Conservation (phyloP, 345 rosid genomes). For the Ceriops tagal region DNA sequence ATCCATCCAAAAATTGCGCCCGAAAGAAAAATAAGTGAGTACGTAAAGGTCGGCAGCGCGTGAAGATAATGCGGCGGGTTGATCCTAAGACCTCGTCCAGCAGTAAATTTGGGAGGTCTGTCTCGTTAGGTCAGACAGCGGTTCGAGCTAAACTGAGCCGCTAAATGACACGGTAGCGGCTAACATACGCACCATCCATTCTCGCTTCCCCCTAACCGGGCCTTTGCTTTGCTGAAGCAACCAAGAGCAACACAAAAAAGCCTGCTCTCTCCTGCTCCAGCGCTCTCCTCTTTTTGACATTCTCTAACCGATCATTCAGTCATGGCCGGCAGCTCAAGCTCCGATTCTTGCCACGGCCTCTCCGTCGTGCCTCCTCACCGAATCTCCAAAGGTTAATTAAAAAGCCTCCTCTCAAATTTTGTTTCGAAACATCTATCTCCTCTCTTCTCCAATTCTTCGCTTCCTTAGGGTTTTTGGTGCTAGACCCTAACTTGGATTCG, state of each 20-base stretch:
- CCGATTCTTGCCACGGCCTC: slow-evolving; percentile 49
- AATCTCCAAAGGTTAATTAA: slow-evolving; percentile 67
- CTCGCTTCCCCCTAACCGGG: no score
- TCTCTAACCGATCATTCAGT: slow-evolving; percentile 38
- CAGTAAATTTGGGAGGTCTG: no score
- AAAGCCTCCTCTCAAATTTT: neutral
- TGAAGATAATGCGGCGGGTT: no score
- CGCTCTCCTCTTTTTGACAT: neutral
- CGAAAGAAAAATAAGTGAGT: no score
- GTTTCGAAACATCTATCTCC: neutral
- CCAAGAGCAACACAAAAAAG: slow-evolving; percentile 2
- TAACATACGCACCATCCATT: no score
- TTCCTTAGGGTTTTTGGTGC: neutral
- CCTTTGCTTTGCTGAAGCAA: no score
- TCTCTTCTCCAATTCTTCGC: slow-evolving; percentile 5
- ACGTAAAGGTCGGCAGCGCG: no score
- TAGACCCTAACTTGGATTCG: slow-evolving; percentile 19
- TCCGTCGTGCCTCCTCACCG: slow-evolving; percentile 60
- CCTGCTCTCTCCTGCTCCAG: neutral
- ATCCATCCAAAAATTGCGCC: no score
- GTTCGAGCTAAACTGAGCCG: no score
- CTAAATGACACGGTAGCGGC: no score
- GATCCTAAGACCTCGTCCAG: no score
- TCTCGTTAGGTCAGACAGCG: no score
- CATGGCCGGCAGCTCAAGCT: slow-evolving; percentile 55